Evolutionary conservation across 1,139 yeast species (phyloP).

Genomic region (Suhomyces panamericanus): DNA sequence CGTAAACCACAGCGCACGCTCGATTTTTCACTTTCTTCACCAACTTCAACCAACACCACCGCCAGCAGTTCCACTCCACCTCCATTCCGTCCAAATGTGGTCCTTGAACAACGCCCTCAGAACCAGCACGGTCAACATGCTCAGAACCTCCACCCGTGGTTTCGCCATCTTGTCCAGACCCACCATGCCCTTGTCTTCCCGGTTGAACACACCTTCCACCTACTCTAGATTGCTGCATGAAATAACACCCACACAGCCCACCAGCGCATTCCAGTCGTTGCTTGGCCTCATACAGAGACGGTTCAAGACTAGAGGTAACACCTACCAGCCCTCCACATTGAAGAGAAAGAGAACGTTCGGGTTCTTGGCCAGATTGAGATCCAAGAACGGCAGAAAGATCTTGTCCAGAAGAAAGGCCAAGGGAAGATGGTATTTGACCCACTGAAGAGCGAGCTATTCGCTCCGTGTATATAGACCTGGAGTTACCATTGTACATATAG

Average conservation of each 20-base stretch:
- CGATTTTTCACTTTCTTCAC: slow-evolving; percentile 9
- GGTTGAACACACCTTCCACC: slow-evolving; percentile 6
- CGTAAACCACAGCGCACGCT: slow-evolving; percentile 2
- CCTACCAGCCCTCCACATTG: slow-evolving; percentile 89
- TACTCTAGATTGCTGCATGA: slow-evolving; percentile 5
- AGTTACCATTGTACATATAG: slow-evolving; percentile 7
- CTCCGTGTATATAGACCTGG: slow-evolving; percentile 7
- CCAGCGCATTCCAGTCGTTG: slow-evolving; percentile 26
- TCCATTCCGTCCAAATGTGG: slow-evolving; percentile 11
- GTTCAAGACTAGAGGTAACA: slow-evolving; percentile 89
- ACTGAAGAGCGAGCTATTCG: slow-evolving; percentile 35
- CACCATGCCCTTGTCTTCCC: slow-evolving; percentile 8
- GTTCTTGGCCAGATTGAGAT: slow-evolving; percentile 80
- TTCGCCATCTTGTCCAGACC: slow-evolving; percentile 22
- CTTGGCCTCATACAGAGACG: slow-evolving; percentile 55
- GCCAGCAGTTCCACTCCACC: too few species aligned
- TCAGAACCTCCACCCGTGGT: slow-evolving; percentile 14
- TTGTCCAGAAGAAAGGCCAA: slow-evolving; percentile 77
- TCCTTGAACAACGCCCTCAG: slow-evolving; percentile 11
- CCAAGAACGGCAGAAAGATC: slow-evolving; percentile 78
- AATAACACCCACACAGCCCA: slow-evolving; percentile 9
- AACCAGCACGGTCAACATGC: slow-evolving; percentile 6
- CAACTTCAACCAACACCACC: background rate
- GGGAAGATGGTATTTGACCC: slow-evolving; percentile 93
- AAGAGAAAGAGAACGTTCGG: slow-evolving; percentile 91